Evolutionary conservation across 2,329 filamentous ascomycete genomes (phyloP).

Genomic region (Fusarium paranaense): DNA sequence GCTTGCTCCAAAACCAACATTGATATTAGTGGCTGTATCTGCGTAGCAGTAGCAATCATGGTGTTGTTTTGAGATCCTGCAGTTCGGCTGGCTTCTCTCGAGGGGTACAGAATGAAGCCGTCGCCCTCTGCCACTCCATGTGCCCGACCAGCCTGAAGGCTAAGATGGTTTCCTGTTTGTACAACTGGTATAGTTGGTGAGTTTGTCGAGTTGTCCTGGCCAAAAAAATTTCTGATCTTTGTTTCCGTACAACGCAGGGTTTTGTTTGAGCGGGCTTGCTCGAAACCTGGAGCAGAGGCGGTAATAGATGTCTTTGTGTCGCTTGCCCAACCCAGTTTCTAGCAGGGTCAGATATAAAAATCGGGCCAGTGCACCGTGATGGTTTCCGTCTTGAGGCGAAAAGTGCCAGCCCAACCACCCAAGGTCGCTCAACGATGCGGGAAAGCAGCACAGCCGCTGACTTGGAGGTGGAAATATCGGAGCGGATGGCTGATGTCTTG

Average conservation of each 20-base stretch:
- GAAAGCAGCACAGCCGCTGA: too few relatives aligned
- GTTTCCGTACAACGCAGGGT: slow-evolving; percentile 18
- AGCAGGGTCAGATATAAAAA: not conserved
- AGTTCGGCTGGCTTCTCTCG: not conserved
- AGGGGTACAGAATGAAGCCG: slow-evolving; percentile 10
- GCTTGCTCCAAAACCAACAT: not conserved
- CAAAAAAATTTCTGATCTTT: slow-evolving; percentile 30
- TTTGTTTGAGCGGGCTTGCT: not conserved
- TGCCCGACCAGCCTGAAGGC: slow-evolving; percentile 10
- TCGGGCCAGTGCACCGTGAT: slow-evolving; percentile 5
- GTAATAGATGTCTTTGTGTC: slow-evolving; percentile 8
- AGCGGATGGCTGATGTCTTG: too few relatives aligned
- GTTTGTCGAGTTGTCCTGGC: not conserved
- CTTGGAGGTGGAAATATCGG: too few relatives aligned
- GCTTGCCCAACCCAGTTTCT: not conserved
- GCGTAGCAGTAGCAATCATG: not conserved
- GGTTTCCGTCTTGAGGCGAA: not conserved
- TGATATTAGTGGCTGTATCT: not conserved
- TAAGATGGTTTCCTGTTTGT: not conserved
- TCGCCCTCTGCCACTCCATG: slow-evolving; percentile 17
- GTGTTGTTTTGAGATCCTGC: not conserved
- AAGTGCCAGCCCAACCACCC: too few relatives aligned
- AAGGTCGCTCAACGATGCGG: too few relatives aligned
- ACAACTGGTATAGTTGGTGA: not conserved
- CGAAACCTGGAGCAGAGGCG: not conserved